phyloP scores from a whole-genome alignment of 1,284 basidiomycete species.

The Trametes versicolor region DNA sequence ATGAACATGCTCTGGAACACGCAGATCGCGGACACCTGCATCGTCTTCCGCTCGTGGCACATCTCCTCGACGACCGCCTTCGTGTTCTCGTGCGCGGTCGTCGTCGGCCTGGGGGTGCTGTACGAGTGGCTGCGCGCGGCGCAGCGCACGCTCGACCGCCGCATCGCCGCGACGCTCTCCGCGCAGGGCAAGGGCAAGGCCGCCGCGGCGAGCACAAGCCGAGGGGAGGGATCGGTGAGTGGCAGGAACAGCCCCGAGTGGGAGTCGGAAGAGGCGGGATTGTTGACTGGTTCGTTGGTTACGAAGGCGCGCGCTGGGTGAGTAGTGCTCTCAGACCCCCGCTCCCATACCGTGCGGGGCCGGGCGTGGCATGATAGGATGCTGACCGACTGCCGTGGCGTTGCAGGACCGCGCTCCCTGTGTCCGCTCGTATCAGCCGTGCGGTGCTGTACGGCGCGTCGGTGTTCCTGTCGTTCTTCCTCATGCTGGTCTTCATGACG shows the following conservation, averaged over 20 bases:
- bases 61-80: conserved; percentile 65
- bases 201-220: conserved; percentile 27
- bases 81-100: conserved; percentile 67
- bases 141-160: conserved; percentile 64
- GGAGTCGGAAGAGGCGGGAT: conserved; percentile 60
- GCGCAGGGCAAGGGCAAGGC: conserved; percentile 57
- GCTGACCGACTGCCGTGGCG: conserved; percentile 18
- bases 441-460: conserved; percentile 72
- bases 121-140: conserved; percentile 80
- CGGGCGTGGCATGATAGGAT: neutral
- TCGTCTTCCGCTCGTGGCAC: conserved; percentile 81
- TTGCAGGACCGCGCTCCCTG: conserved; percentile 59
- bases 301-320: conserved; percentile 53
- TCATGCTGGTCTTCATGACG: conserved; percentile 91
- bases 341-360: neutral
- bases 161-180: conserved; percentile 60
- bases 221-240: conserved; percentile 46
- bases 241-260: conserved; percentile 54
- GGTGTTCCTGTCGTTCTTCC: conserved; percentile 83
- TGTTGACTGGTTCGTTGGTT: conserved; percentile 59
- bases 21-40: conserved; percentile 76
- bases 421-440: conserved; percentile 60
- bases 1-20: conserved; percentile 63
- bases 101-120: conserved; percentile 71
- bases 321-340: conserved; percentile 36